Base-by-base conservation (phyloP, 2,329 filamentous ascomycete species). In the Fusarium buharicum region DNA sequence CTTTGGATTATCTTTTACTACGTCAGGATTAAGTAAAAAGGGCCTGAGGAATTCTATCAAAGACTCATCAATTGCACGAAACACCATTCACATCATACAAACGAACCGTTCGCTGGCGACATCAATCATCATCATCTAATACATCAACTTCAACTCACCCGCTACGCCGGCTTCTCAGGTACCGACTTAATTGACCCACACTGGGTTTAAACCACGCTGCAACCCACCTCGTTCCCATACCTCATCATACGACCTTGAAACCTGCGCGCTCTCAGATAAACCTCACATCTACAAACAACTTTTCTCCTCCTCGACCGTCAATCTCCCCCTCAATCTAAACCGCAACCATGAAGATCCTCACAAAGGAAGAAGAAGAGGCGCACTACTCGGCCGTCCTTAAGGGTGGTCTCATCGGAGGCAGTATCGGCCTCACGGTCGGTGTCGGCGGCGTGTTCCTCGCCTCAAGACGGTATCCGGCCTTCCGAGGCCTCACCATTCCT, bases 321-420 rank as follows among this genome's bases (percentile, higher is more conserved):
- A 33, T 13, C 38, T 27, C 6, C 16, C 37, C 14, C 20, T 14
- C 14, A 50, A 49, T 17, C 27, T 4, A 34, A 49, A 59, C 66
- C 67, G 65, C 70, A 77, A 83, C 46, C 63, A 99, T 98, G 95
- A 98, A 97, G 89, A 83, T 98, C 74, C 85, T 98, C 75, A 96
- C 91, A 71, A 92, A 94, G 76, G 92, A 97, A 86, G 92, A 97
- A 81, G 93, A 97, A 80, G 76, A 83, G 59, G 91, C 86, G 50
- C 93, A 97, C 84, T 97, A 96, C 85, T 80, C 82, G 75, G 81
- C 85, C 57, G 95, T 96, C 59, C 73, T 98, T 68, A 89, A 87
- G 74, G 93, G 93, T 67, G 94, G 95, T 69, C 73, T 87, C 63
- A 77, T 90, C 64, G 95, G 94, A 66, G 91, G 91, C 63, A 49